Conservation (phyloP, 2,329 filamentous ascomycete species). For the Paraphaeosphaeria minitans region DNA sequence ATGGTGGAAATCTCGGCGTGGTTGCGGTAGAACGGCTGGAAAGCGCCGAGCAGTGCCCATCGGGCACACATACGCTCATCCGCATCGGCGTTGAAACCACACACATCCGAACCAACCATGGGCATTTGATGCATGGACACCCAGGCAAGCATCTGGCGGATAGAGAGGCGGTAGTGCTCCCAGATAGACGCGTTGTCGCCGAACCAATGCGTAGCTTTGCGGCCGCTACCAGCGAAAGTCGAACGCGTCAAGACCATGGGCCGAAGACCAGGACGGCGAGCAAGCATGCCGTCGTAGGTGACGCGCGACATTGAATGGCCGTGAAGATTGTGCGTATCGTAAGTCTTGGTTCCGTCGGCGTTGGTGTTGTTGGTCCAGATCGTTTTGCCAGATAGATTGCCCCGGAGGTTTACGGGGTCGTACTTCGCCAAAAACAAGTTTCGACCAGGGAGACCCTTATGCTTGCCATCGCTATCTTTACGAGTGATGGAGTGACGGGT, state of each 20-base stretch:
- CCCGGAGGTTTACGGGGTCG: conserved; percentile 66
- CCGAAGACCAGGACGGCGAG: conserved; percentile 65
- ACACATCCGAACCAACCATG: conserved; percentile 67
- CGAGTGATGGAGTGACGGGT: conserved; percentile 16
- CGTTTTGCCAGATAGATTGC: conserved; percentile 52
- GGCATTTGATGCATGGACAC: conserved; percentile 55
- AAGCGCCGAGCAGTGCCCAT: conserved; percentile 76
- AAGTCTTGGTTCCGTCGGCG: conserved; percentile 69
- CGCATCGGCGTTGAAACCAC: conserved; percentile 72
- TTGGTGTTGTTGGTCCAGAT: conserved; percentile 72
- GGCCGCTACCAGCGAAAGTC: conserved; percentile 74
- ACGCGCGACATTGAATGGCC: conserved; percentile 74
- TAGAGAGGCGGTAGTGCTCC: conserved; percentile 51
- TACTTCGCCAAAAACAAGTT: conserved; percentile 70
- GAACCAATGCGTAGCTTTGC: conserved; percentile 64
- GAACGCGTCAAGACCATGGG: conserved; percentile 77
- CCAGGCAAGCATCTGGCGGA: conserved; percentile 53
- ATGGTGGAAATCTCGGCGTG: conserved; percentile 63
- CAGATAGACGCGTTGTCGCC: conserved; percentile 59
- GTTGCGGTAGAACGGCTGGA: conserved; percentile 77
- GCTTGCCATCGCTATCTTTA: conserved; percentile 46
- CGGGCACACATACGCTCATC: conserved; percentile 73
- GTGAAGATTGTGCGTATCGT: conserved; percentile 79
- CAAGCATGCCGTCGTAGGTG: conserved; percentile 69
- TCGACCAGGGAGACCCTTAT: conserved; percentile 64